Percentiles rank a stretch among this genome's conserved stretches.
Conservation (phyloP, 2,329 filamentous ascomycete species). For the Nemania diffusa region DNA sequence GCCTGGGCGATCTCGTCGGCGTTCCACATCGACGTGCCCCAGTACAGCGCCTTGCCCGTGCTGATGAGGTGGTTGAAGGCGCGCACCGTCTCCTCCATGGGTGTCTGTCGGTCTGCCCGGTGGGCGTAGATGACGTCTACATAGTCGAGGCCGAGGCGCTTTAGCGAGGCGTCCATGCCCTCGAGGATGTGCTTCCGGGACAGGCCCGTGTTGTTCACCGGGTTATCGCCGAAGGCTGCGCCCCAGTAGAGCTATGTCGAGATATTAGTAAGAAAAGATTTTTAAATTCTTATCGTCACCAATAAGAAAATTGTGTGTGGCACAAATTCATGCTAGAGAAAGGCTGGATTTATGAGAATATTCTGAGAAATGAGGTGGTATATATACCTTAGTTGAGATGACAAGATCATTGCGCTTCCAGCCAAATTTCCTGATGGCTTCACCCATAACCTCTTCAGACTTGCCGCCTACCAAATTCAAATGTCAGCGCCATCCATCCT, state of each 20-base stretch:
- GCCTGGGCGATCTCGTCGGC: slow-evolving; percentile 73
- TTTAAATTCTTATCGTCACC: no score
- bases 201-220: slow-evolving; percentile 73
- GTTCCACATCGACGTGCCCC: slow-evolving; percentile 76
- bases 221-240: slow-evolving; percentile 66
- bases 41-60: slow-evolving; percentile 75
- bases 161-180: slow-evolving; percentile 68
- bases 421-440: slow-evolving; percentile 67
- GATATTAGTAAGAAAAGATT: no score
- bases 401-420: slow-evolving; percentile 72
- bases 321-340: no score
- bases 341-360: slow-evolving; percentile 8
- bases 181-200: slow-evolving; percentile 77
- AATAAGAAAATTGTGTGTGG: no score
- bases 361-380: not conserved
- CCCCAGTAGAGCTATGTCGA: slow-evolving; percentile 72
- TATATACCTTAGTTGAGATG: slow-evolving; percentile 67
- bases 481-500: slow-evolving; percentile 1
- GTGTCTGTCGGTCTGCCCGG: slow-evolving; percentile 72
- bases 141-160: slow-evolving; percentile 67
- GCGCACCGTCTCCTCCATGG: slow-evolving; percentile 76
- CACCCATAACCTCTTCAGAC: slow-evolving; percentile 71
- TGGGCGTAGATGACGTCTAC: slow-evolving; percentile 77
- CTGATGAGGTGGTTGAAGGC: slow-evolving; percentile 77
- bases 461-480: slow-evolving; percentile 58